A percentile compares a stretch with the other conserved stretches of the same genome.
phyloP scores from a whole-genome alignment of 805 yeast genomes.

The Teunomyces cretensis region DNA sequence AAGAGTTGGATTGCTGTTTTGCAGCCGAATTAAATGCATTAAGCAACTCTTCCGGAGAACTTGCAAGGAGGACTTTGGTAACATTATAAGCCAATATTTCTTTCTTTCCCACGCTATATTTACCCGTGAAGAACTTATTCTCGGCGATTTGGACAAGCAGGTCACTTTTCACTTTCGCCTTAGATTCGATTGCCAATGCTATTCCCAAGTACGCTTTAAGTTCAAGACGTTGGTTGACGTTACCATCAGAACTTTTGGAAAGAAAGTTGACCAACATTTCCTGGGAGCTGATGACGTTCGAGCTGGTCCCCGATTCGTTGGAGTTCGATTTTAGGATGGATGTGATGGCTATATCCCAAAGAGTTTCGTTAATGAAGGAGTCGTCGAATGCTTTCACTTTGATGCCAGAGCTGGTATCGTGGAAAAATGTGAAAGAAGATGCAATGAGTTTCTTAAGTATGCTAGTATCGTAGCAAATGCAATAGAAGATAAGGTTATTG shows the following conservation, averaged over 20 bases:
- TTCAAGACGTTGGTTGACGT: slow-evolving; percentile 17
- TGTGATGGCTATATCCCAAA: slow-evolving; percentile 29
- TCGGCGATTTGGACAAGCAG: slow-evolving; percentile 28
- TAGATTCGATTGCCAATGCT: slow-evolving; percentile 25
- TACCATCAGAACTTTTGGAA: slow-evolving; percentile 4
- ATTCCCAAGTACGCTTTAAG: slow-evolving; percentile 39
- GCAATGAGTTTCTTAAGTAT: slow-evolving; percentile 19
- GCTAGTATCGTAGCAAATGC: slow-evolving; percentile 22
- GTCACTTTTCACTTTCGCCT: slow-evolving; percentile 25
- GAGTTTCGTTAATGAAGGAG: slow-evolving; percentile 18
- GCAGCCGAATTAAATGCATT: slow-evolving; percentile 33
- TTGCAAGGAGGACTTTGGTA: slow-evolving; percentile 26
- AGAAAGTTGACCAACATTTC: slow-evolving; percentile 25
- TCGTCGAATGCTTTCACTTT: slow-evolving; percentile 15
- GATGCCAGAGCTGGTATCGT: slow-evolving; percentile 20
- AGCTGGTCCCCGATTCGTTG: slow-evolving; percentile 1
- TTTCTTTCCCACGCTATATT: slow-evolving; percentile 9
- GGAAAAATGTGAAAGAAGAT: slow-evolving; percentile 17
- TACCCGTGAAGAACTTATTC: slow-evolving; percentile 16
- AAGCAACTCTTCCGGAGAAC: slow-evolving; percentile 35
- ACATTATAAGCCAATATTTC: slow-evolving; percentile 23
- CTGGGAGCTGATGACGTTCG: slow-evolving; percentile 24
- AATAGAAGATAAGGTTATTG: slow-evolving; percentile 28
- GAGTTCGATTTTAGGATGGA: slow-evolving; percentile 4
- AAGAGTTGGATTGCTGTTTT: slow-evolving; percentile 19